Conservation (phyloP, 2,329 filamentous ascomycete genomes). For the Cladobotryum mycophilum region DNA sequence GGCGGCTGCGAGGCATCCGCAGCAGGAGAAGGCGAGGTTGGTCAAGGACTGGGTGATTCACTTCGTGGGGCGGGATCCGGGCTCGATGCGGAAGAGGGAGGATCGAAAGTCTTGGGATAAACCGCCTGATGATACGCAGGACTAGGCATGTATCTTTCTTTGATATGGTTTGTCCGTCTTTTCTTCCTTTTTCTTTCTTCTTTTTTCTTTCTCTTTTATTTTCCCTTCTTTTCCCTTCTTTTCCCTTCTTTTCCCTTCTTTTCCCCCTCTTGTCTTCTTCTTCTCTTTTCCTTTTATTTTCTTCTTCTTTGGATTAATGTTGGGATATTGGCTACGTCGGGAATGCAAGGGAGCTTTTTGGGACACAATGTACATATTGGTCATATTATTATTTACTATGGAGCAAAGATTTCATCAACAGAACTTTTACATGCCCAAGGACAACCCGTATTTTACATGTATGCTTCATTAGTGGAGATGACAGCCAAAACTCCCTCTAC, state of each 20-base stretch:
- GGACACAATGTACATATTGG: too few species aligned
- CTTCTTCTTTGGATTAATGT: not conserved
- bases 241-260: not conserved
- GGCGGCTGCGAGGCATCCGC: constrained; percentile 32
- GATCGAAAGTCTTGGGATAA: constrained; percentile 29
- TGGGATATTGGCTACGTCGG: too few species aligned
- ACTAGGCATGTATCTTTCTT: constrained; percentile 6
- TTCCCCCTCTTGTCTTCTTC: not conserved
- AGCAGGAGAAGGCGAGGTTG: constrained; percentile 56
- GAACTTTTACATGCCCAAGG: too few species aligned
- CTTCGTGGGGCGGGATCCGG: constrained; percentile 51
- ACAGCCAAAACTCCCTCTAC: not conserved
- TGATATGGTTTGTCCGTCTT: not conserved
- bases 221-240: not conserved
- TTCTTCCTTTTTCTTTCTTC: not conserved
- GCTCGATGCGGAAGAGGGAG: constrained; percentile 9
- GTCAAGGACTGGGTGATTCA: constrained; percentile 70
- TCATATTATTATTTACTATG: too few species aligned
- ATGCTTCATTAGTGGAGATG: constrained; percentile 6
- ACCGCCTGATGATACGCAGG: constrained; percentile 37
- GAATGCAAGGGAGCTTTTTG: too few species aligned
- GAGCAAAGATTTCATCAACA: too few species aligned
- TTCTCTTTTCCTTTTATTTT: not conserved
- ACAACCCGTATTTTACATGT: not conserved
- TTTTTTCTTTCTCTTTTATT: too few species aligned